Conservation (phyloP, 1,139 yeast genomes). For the Geotrichum phurueaensis region DNA sequence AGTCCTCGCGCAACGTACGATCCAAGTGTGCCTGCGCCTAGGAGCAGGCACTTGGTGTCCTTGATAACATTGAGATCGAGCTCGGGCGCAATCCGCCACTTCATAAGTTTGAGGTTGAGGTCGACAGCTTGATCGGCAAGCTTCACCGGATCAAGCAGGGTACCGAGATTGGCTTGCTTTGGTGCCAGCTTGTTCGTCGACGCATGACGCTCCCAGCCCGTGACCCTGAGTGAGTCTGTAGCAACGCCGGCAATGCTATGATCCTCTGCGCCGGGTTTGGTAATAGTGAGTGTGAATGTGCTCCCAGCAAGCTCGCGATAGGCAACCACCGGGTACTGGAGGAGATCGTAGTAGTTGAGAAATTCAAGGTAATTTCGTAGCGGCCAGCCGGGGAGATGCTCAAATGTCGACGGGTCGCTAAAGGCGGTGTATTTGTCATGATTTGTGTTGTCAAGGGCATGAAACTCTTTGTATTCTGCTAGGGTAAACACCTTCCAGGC, state of each 20-base stretch:
- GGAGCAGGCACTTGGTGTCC: constrained; percentile 55
- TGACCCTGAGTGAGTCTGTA: constrained; percentile 35
- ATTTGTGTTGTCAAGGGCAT: constrained; percentile 23
- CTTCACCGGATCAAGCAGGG: constrained; percentile 70
- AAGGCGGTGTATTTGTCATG: constrained; percentile 33
- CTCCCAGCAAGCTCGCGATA: constrained; percentile 22
- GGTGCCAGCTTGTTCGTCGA: constrained; percentile 68
- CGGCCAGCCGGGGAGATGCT: constrained; percentile 51
- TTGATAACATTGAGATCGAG: constrained; percentile 62
- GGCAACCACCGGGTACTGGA: constrained; percentile 25
- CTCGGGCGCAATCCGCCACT: constrained; percentile 90
- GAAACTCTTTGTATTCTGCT: constrained; percentile 27
- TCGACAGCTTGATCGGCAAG: constrained; percentile 90
- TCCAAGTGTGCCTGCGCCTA: constrained; percentile 98
- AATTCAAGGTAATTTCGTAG: constrained; percentile 59
- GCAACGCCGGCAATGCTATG: not conserved
- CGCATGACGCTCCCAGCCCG: constrained; percentile 86
- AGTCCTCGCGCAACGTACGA: constrained; percentile 81
- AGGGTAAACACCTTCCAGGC: constrained; percentile 31
- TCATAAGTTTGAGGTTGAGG: constrained; percentile 83
- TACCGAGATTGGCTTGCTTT: constrained; percentile 72
- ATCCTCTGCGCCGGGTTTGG: not conserved
- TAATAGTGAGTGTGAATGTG: not conserved
- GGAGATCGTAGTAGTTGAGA: constrained; percentile 7
- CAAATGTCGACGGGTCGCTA: constrained; percentile 53